These are phyloP conservation scores for Cytospora paraplurivora DNA, from an alignment of 2,329 filamentous ascomycete genomes.

Conservation along the genomic window DNA sequence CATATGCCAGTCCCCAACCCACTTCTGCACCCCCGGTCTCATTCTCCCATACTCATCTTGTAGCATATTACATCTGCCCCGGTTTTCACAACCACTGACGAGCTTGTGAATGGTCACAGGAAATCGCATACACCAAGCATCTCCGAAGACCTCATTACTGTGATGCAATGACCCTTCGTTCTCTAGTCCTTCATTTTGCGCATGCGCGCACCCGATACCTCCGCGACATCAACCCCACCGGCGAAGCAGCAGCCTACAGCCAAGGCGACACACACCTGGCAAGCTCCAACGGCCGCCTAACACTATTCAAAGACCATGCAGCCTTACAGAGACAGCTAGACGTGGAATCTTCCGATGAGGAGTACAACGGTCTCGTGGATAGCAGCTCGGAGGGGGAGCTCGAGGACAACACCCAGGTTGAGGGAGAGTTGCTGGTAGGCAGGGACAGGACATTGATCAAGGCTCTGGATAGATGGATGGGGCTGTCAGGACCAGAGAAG, in stretches of 20 bases:
- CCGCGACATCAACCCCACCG: not conserved
- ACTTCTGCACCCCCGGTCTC: too few relatives aligned
- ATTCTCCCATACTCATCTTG: too few relatives aligned
- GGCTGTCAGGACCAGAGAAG: not conserved
- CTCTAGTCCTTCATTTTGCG: constrained; percentile 2
- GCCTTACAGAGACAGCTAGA: not conserved
- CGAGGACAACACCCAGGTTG: constrained; percentile 4
- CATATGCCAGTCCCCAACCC: too few relatives aligned
- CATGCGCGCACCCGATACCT: constrained; percentile 4
- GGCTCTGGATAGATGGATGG: constrained; percentile 4
- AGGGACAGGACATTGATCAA: not conserved
- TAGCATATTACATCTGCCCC: too few relatives aligned
- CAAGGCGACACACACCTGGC: not conserved
- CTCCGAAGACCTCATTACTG: not conserved
- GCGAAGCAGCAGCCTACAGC: rapidly evolving
- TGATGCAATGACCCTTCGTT: not conserved
- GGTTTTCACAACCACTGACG: not conserved
- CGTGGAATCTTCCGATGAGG: not conserved
- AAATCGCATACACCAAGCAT: not conserved
- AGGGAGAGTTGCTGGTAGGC: not conserved
- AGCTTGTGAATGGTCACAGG: not conserved
- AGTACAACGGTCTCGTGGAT: not conserved
- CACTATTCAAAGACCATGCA: not conserved
- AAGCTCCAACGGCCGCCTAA: not conserved
- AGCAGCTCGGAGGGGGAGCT: not conserved